A percentile compares a stretch with the other conserved stretches of the same genome.
Conservation (phyloP, 495 filamentous ascomycete genomes). For the Penicillium dipodomyicola region DNA sequence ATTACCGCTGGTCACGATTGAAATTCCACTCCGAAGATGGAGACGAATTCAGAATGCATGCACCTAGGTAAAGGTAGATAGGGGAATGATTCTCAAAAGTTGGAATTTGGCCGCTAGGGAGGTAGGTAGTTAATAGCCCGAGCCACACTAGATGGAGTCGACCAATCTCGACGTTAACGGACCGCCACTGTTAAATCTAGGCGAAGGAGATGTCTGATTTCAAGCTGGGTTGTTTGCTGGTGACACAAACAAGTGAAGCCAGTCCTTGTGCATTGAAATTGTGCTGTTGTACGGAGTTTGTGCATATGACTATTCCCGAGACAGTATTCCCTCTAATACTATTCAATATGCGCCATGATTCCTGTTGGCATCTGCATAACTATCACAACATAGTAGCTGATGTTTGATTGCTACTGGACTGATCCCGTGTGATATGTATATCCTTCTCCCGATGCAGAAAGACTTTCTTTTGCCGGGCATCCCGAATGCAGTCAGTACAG, state of each 20-base stretch:
- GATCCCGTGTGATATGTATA: conserved; percentile 2
- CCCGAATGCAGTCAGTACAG: conserved; percentile 24
- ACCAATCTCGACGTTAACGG: background rate
- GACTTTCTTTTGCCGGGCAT: conserved; percentile 8
- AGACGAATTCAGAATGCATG: background rate
- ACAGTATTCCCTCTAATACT: background rate
- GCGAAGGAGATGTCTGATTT: background rate
- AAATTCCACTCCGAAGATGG: conserved; percentile 7
- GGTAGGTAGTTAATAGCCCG: background rate
- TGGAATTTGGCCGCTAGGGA: background rate
- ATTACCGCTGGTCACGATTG: conserved; percentile 6
- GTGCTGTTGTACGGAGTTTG: background rate
- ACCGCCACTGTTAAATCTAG: background rate
- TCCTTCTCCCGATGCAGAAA: conserved; percentile 14
- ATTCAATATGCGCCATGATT: background rate
- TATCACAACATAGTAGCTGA: background rate
- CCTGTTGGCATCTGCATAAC: background rate
- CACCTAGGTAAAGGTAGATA: background rate
- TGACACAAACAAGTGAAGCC: background rate
- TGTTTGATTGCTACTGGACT: background rate
- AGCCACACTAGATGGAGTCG: background rate
- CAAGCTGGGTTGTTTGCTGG: background rate
- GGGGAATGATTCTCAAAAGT: background rate
- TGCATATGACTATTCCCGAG: background rate
- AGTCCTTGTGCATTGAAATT: background rate